Evolutionary conservation across 2,329 filamentous ascomycete genomes (phyloP).

Genomic region (Zalaria sp.): DNA sequence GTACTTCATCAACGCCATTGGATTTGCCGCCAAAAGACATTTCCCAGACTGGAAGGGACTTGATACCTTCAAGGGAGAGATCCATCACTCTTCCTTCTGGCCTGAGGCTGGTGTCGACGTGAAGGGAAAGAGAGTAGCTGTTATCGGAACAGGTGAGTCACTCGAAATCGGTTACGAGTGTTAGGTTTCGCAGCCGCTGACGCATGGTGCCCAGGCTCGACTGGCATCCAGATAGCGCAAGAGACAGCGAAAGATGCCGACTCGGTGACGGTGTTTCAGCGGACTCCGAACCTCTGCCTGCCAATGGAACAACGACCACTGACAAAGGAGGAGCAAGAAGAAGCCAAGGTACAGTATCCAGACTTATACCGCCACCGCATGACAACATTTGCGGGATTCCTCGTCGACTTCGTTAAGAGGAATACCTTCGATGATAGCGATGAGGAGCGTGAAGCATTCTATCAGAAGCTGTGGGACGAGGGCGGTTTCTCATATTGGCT

Average conservation of each 20-base stretch:
- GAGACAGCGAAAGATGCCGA: slow-evolving; percentile 16
- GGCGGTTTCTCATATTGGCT: slow-evolving; percentile 29
- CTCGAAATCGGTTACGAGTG: no score
- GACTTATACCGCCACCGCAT: slow-evolving; percentile 38
- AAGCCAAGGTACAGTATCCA: slow-evolving; percentile 26
- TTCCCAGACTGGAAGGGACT: slow-evolving; percentile 22
- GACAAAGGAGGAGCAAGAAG: slow-evolving; percentile 36
- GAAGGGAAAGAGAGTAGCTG: slow-evolving; percentile 23
- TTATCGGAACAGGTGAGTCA: slow-evolving; percentile 21
- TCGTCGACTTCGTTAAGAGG: slow-evolving; percentile 40
- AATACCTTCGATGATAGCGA: slow-evolving; percentile 35
- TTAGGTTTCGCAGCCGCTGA: no score
- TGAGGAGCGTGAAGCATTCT: slow-evolving; percentile 29
- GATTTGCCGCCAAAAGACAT: slow-evolving; percentile 23
- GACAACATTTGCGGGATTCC: slow-evolving; percentile 44
- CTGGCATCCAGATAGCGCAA: slow-evolving; percentile 25
- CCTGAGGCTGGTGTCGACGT: slow-evolving; percentile 19
- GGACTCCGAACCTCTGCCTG: slow-evolving; percentile 51
- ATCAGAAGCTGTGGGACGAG: slow-evolving; percentile 24
- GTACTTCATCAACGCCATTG: slow-evolving; percentile 25
- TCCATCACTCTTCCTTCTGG: slow-evolving; percentile 28
- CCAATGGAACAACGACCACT: slow-evolving; percentile 42
- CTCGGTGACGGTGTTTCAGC: slow-evolving; percentile 46
- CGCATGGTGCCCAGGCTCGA: slow-evolving; percentile 15
- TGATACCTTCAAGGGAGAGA: slow-evolving; percentile 23